A percentile compares a stretch with the other conserved stretches of the same genome.
phyloP scores from a whole-genome alignment of 495 filamentous ascomycete species.

The Xylaria longipes region DNA sequence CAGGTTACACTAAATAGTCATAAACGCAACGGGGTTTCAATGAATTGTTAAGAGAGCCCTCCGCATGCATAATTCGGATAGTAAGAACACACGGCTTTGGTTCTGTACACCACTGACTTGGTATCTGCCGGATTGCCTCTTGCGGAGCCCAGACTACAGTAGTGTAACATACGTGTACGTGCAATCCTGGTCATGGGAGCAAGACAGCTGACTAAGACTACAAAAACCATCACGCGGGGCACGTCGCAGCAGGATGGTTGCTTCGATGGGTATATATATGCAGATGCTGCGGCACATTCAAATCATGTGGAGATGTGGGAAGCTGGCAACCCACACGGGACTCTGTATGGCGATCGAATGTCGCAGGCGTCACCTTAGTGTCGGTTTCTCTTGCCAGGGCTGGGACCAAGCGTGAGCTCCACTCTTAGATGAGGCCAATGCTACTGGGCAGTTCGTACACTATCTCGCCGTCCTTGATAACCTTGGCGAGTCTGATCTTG shows the following conservation, averaged over 20 bases:
- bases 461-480: not conserved
- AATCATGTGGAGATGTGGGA: not conserved
- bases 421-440: conserved; percentile 10
- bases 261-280: conserved; percentile 6
- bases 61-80: conserved; percentile 7
- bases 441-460: not conserved
- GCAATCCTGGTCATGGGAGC: conserved; percentile 20
- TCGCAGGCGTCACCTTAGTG: not conserved
- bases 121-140: conserved; percentile 16
- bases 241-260: conserved; percentile 12
- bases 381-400: conserved; percentile 5
- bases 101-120: conserved; percentile 1
- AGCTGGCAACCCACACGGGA: conserved; percentile 9
- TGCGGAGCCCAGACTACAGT: conserved; percentile 4
- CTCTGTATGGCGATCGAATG: not conserved
- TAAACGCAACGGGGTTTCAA: not conserved
- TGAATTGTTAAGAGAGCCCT: not conserved
- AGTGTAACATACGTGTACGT: conserved; percentile 19
- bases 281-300: not conserved
- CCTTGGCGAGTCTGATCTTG: not conserved
- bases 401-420: conserved; percentile 1
- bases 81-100: not conserved
- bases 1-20: not conserved
- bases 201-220: conserved; percentile 23
- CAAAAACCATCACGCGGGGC: not conserved